Conservation (phyloP, 208 protist species). For the Spongospora subterranea region DNA sequence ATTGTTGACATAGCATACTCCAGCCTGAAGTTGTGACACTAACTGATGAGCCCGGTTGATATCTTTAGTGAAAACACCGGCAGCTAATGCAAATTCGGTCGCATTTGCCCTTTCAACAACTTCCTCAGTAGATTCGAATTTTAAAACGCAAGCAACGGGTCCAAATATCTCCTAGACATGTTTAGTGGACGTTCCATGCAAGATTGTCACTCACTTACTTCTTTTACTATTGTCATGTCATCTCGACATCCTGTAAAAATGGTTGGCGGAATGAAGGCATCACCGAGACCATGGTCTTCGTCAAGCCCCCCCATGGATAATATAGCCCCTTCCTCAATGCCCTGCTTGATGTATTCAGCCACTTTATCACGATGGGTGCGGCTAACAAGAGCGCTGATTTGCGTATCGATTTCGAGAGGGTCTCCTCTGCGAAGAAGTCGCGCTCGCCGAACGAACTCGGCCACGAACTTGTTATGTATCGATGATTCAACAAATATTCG, state of each 20-base stretch:
- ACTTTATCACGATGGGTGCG: not conserved
- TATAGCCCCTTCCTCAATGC: not conserved
- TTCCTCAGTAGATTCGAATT: not conserved
- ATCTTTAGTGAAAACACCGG: conserved; percentile 50
- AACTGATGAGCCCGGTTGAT: not conserved
- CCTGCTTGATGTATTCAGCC: not conserved
- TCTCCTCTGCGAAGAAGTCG: not conserved
- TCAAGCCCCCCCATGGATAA: not conserved
- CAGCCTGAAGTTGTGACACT: not conserved
- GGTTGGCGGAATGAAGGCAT: not conserved
- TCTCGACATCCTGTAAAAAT: not conserved
- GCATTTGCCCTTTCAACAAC: conserved; percentile 47
- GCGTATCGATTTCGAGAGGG: not conserved
- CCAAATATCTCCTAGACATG: conserved; percentile 40
- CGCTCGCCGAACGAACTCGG: not conserved
- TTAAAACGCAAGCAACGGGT: not conserved
- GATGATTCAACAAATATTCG: not conserved
- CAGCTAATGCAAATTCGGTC: conserved; percentile 48
- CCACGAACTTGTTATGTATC: not conserved
- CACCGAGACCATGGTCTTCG: not conserved
- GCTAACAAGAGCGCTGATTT: conserved; percentile 3
- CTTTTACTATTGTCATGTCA: not conserved
- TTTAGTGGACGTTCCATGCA: not conserved
- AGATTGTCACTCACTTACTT: not conserved
- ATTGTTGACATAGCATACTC: not conserved